Conservation (phyloP, 352 stramenopile species). For the Phytopythium kandeliae region DNA sequence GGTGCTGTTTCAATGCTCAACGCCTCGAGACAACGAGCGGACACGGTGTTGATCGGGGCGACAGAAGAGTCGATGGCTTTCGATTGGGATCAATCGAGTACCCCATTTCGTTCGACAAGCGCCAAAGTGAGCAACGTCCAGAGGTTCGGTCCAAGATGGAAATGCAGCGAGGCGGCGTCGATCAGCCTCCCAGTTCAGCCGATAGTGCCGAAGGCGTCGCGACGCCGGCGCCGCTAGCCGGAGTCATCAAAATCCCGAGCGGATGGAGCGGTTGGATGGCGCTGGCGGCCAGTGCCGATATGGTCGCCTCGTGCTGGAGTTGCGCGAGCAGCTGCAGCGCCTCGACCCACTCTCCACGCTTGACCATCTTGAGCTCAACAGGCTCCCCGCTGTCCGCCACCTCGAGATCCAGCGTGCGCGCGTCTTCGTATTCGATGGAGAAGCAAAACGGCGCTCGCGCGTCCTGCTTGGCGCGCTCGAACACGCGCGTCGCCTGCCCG, state of each 20-base stretch:
- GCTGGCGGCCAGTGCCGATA: background rate
- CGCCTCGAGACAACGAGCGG: too few species aligned
- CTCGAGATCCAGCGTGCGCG: conserved; percentile 66
- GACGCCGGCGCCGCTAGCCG: background rate
- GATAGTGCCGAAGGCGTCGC: background rate
- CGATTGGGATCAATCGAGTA: too few species aligned
- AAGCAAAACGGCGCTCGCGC: conserved; percentile 56
- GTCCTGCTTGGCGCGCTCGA: conserved; percentile 53
- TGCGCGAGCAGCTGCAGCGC: conserved; percentile 69
- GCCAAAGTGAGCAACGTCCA: too few species aligned
- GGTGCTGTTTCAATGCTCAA: too few species aligned
- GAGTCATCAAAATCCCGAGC: background rate
- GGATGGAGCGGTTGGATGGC: background rate
- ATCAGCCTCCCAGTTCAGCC: background rate
- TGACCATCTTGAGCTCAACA: conserved; percentile 48
- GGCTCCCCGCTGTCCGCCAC: conserved; percentile 13
- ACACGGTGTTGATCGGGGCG: too few species aligned
- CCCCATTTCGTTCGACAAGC: too few species aligned
- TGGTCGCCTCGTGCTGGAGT: conserved; percentile 32
- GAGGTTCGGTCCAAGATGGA: background rate
- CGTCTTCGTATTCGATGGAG: conserved; percentile 74
- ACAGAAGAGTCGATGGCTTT: too few species aligned
- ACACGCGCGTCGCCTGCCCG: conserved; percentile 53
- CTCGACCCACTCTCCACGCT: conserved; percentile 62
- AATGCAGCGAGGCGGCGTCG: background rate